phyloP scores from a whole-genome alignment of 2,329 filamentous ascomycete species.

The Onygenales sp. region DNA sequence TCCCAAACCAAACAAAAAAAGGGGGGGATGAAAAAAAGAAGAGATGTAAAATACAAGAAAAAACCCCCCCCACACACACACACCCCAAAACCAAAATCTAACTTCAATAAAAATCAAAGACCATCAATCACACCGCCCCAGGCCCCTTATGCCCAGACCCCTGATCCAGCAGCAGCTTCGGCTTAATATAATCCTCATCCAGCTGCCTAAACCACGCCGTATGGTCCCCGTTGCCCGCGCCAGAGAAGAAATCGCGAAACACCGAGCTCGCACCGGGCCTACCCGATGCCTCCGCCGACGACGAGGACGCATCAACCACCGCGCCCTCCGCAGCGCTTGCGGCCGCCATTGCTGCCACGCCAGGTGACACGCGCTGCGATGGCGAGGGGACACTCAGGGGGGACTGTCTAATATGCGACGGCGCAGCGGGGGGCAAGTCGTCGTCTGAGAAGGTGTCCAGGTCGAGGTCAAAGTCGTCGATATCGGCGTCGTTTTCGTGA shows the following conservation, averaged over 20 bases:
- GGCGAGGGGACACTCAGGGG: not conserved
- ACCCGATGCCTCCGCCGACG: not conserved
- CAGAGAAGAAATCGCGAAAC: constrained; percentile 68
- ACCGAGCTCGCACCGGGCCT: constrained; percentile 58
- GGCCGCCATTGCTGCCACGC: constrained; percentile 1
- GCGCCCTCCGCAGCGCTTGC: not conserved
- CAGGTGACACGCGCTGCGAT: not conserved
- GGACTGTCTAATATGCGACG: constrained; percentile 6
- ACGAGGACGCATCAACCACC: constrained; percentile 2
- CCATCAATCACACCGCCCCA: constrained; percentile 23
- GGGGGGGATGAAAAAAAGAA: not conserved
- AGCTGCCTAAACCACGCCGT: constrained; percentile 83
- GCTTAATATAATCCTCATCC: constrained; percentile 95
- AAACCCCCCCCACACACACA: constrained; percentile 1
- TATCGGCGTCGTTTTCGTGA: constrained; percentile 20
- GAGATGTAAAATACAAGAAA: not conserved
- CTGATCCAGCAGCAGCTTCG: constrained; percentile 73
- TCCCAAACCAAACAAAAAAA: not conserved
- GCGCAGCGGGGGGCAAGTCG: constrained; percentile 49
- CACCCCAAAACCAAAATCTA: not conserved
- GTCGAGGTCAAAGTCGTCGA: constrained; percentile 30
- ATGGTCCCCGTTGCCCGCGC: constrained; percentile 67
- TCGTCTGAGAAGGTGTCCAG: constrained; percentile 41
- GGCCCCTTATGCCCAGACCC: constrained; percentile 32
- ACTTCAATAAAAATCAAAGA: not conserved